These are phyloP conservation scores for Plantago major DNA, from an alignment of 257 asterid genomes.

Conservation along the genomic window DNA sequence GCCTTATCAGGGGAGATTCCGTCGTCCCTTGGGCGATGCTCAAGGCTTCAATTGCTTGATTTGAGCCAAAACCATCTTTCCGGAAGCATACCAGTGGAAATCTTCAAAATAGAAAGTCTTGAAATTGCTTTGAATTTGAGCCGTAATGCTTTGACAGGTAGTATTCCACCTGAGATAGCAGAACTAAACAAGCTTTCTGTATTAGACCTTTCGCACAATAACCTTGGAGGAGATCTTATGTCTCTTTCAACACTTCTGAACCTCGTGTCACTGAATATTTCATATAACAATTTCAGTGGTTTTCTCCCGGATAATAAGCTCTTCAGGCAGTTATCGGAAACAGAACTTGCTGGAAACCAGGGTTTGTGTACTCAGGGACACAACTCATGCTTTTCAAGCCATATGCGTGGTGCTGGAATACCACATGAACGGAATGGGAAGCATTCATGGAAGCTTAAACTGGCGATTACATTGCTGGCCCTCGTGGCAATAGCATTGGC, in stretches of 20 bases:
- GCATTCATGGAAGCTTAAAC: conserved; percentile 54
- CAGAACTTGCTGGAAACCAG: conserved; percentile 53
- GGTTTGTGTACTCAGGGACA: conserved; percentile 52
- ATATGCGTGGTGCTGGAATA: conserved; percentile 25
- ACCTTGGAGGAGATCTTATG: conserved; percentile 60
- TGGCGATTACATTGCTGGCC: conserved; percentile 48
- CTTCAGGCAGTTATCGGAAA: conserved; percentile 61
- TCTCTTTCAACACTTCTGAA: conserved; percentile 56
- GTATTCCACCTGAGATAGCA: conserved; percentile 55
- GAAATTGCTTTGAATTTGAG: conserved; percentile 73
- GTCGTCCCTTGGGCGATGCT: conserved; percentile 44
- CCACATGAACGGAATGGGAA: conserved; percentile 16
- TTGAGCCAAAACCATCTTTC: conserved; percentile 54
- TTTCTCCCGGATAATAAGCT: conserved; percentile 70
- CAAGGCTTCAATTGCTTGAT: conserved; percentile 67
- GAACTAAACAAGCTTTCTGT: conserved; percentile 54
- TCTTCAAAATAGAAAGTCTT: conserved; percentile 52
- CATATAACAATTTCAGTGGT: conserved; percentile 71
- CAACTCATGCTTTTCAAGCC: conserved; percentile 53
- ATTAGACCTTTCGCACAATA: conserved; percentile 67
- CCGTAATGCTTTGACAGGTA: conserved; percentile 62
- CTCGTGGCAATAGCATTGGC: conserved; percentile 44
- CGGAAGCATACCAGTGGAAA: conserved; percentile 50
- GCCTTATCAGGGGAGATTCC: conserved; percentile 59
- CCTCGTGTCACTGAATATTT: conserved; percentile 64